Evolutionary conservation across 2,329 filamentous ascomycete genomes (phyloP).

Genomic region (Diaporthe nobilis): DNA sequence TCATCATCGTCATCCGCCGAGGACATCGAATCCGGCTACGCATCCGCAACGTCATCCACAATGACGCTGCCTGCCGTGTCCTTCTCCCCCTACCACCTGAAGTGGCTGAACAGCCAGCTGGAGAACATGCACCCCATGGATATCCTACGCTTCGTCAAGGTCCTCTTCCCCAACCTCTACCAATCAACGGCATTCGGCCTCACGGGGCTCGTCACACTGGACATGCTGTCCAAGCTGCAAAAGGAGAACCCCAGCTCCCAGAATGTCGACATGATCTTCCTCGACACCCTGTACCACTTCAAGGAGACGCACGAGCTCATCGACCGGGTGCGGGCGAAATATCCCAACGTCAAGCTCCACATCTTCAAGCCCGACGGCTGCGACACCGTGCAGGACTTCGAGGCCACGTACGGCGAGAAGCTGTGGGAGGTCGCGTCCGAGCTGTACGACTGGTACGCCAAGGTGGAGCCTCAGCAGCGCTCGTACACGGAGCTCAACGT

Average conservation of each 20-base stretch:
- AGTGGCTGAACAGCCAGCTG: constrained; percentile 91
- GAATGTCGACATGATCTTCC: constrained; percentile 78
- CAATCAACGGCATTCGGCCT: constrained; percentile 89
- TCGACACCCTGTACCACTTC: constrained; percentile 89
- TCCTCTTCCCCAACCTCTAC: constrained; percentile 89
- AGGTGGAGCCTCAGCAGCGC: constrained; percentile 95
- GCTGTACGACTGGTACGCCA: constrained; percentile 96
- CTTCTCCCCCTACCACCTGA: constrained; percentile 89
- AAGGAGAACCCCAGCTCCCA: constrained; percentile 67
- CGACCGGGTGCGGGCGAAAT: constrained; percentile 80
- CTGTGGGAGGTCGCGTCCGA: constrained; percentile 89
- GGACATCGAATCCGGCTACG: constrained; percentile 87
- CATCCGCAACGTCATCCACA: constrained; percentile 72
- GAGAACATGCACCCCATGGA: constrained; percentile 91
- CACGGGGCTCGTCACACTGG: constrained; percentile 84
- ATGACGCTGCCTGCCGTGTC: constrained; percentile 81
- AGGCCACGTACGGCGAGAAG: constrained; percentile 82
- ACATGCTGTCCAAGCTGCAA: constrained; percentile 86
- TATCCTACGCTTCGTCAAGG: constrained; percentile 91
- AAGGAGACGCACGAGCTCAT: constrained; percentile 81
- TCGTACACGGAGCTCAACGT: constrained; percentile 91
- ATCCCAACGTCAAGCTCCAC: constrained; percentile 86
- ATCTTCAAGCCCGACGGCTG: constrained; percentile 88
- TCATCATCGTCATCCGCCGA: constrained; percentile 45
- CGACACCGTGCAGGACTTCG: constrained; percentile 82